phyloP scores from a whole-genome alignment of 2,329 filamentous ascomycete genomes.

The Cordyceps tenuipes region DNA sequence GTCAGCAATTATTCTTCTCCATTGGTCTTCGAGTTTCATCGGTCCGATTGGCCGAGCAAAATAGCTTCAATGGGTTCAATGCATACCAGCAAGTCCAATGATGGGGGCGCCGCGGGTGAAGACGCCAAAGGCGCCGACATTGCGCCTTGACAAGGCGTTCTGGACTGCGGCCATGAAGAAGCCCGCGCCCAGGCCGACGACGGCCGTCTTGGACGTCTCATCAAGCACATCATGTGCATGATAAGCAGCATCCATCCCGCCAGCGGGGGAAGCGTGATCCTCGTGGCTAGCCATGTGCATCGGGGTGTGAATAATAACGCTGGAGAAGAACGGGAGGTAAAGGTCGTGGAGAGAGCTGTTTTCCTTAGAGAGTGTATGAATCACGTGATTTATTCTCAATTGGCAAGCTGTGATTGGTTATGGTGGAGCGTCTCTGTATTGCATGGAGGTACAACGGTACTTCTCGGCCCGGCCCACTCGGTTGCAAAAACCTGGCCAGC shows the following conservation, averaged over 20 bases:
- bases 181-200: slow-evolving; percentile 59
- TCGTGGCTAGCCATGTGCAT: slow-evolving; percentile 27
- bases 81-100: slow-evolving; percentile 43
- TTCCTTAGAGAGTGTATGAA: background rate
- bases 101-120: slow-evolving; percentile 71
- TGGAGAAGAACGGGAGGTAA: background rate
- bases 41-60: background rate
- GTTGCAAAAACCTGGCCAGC: background rate
- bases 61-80: background rate
- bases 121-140: slow-evolving; percentile 72
- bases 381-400: slow-evolving; percentile 32
- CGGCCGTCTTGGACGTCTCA: slow-evolving; percentile 53
- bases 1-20: slow-evolving; percentile 11
- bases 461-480: background rate
- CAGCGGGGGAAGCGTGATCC: slow-evolving; percentile 18
- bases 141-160: slow-evolving; percentile 77
- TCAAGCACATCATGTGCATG: slow-evolving; percentile 68
- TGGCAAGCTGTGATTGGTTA: slow-evolving; percentile 24
- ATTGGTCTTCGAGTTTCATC: background rate
- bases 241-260: slow-evolving; percentile 35
- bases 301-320: background rate
- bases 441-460: background rate
- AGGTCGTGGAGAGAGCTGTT: slow-evolving; percentile 7
- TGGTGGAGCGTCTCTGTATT: background rate
- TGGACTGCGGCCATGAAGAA: slow-evolving; percentile 68